Percentiles rank a stretch among this genome's conserved stretches.
These are phyloP conservation scores for Geopyxis carbonaria DNA, from an alignment of 495 filamentous ascomycete genomes.

Conservation along the genomic window DNA sequence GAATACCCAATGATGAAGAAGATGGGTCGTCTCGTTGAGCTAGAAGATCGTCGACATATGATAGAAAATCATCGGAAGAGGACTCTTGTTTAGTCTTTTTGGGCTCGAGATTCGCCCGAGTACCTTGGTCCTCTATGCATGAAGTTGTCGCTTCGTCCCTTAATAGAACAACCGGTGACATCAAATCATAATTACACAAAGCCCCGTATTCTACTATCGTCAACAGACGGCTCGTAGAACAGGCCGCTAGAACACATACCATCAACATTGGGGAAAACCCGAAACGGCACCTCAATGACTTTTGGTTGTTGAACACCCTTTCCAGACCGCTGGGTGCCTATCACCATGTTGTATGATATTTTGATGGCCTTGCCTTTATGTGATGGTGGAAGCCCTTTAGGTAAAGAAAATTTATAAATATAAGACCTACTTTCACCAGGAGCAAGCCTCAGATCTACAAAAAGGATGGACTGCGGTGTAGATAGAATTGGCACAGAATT, in stretches of 20 bases:
- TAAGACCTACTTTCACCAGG: conserved; percentile 83
- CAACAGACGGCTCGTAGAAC: conserved; percentile 8
- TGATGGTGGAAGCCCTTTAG: conserved; percentile 70
- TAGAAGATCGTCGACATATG: conserved; percentile 68
- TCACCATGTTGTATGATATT: conserved; percentile 74
- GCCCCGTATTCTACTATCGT: conserved; percentile 40
- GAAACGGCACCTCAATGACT: conserved; percentile 84
- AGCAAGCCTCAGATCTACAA: conserved; percentile 73
- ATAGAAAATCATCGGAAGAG: conserved; percentile 46
- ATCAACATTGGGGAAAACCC: conserved; percentile 44
- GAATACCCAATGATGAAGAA: conserved; percentile 38
- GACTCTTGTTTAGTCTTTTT: conserved; percentile 22
- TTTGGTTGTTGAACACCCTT: conserved; percentile 65
- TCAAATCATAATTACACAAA: conserved; percentile 69
- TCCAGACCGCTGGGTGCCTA: conserved; percentile 79
- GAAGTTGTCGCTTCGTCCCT: conserved; percentile 61
- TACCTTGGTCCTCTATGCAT: conserved; percentile 28
- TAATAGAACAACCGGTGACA: conserved; percentile 82
- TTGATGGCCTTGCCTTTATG: conserved; percentile 90
- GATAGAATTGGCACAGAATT: conserved; percentile 76
- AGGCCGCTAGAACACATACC: conserved; percentile 14
- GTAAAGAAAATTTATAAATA: conserved; percentile 68
- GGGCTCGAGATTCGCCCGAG: conserved; percentile 4
- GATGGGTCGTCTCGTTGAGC: conserved; percentile 33
- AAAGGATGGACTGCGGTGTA: conserved; percentile 91